Base-by-base conservation (phyloP, 768 basidiomycete genomes). In the Russula emetica region DNA sequence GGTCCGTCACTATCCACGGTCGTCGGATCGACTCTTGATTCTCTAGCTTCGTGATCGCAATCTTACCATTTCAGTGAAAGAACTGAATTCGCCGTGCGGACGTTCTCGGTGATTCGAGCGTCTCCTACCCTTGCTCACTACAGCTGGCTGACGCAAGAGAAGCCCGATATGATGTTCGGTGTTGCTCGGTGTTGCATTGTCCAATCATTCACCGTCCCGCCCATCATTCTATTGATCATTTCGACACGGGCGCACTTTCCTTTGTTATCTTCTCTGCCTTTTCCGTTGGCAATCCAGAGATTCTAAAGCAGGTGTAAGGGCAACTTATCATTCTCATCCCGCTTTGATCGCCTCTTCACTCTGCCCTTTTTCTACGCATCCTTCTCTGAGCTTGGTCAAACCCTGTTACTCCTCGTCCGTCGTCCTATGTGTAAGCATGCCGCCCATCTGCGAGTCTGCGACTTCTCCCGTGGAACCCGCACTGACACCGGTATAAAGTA, bases 401-500 rank as follows among this genome's bases (percentile, higher is more conserved):
- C 14, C 34, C 6, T 34, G 26, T 58, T 63, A 58, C 34, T 30
- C 18, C 32, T 54, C 34, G 14, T 32, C 44, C 24, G 6, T 40
- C 24, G 18, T 26, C 5, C 38, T 16, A 18, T 64, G 13, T 40
- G 58, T 64, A 53, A 64, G 52, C 57, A 22, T n/a, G 20, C 14
- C 58, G 26, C 28, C 20, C 28, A 13, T 34, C 24, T 13, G n/a
- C n/a, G n/a, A n/a, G n/a, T n/a, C n/a, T n/a, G 2, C 11, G 3
- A 42, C 3, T 36, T 18, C 2, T 28, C 40, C 58, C 62, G 62
- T 42, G 30, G 18, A 28, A 11, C 14, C 28, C 64, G 59, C 64
- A 45, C 5, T n/a, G 3, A 38, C 18, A 22, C 24, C 10, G 45
- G 30, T 65, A 65, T 56, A 65, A 61, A 42, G 47, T 30, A 36